Percentiles rank a stretch among this genome's conserved stretches.
Conservation (phyloP, 345 rosid genomes). For the Murraya koenigii region DNA sequence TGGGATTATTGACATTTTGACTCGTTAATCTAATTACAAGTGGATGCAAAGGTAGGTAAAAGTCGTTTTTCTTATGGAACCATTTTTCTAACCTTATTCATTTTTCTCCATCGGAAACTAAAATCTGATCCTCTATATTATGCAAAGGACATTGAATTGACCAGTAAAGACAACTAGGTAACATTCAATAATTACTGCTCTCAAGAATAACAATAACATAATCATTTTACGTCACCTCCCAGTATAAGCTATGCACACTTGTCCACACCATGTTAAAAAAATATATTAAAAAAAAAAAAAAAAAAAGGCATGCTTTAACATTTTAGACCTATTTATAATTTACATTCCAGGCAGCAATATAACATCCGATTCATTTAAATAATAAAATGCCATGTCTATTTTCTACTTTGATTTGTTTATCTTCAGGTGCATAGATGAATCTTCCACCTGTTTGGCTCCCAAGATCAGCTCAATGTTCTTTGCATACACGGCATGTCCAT, state of each 20-base stretch:
- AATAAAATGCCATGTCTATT: background rate
- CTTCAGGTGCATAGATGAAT: background rate
- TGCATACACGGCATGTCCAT: background rate
- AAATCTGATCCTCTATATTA: constrained; percentile 2
- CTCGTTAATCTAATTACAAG: constrained; percentile 18
- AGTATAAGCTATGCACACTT: background rate
- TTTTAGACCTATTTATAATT: constrained; percentile 15
- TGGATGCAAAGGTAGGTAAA: constrained; percentile 37
- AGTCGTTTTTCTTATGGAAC: constrained; percentile 27
- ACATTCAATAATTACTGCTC: background rate
- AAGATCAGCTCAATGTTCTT: background rate
- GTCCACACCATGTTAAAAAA: background rate
- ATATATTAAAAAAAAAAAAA: background rate
- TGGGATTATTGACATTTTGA: constrained; percentile 9
- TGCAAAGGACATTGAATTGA: background rate
- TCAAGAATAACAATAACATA: background rate
- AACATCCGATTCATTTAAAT: background rate
- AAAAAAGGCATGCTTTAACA: background rate
- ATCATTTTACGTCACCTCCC: constrained; percentile 4
- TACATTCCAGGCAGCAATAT: background rate
- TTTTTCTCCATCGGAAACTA: background rate
- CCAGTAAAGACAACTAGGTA: background rate
- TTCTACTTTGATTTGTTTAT: background rate
- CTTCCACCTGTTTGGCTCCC: background rate
- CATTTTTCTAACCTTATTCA: constrained; percentile 25